A percentile compares a stretch with the other conserved stretches of the same genome.
Conservation (phyloP, 768 basidiomycete genomes). For the Lepiota brunneoincarnata region DNA sequence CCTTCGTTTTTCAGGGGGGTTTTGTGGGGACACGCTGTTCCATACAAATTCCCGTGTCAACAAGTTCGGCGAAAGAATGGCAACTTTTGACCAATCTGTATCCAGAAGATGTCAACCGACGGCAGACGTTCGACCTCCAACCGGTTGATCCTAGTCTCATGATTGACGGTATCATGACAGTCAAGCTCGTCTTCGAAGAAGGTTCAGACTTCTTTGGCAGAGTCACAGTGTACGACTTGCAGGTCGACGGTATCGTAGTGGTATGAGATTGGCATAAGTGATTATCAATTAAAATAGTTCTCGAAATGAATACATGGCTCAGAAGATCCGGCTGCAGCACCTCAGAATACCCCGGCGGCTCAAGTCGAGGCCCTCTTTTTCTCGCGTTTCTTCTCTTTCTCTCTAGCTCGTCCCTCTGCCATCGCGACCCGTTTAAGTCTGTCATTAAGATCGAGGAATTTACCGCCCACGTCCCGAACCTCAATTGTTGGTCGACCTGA, state of each 20-base stretch:
- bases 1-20: constrained; percentile 80
- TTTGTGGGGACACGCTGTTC: constrained; percentile 73
- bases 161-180: constrained; percentile 34
- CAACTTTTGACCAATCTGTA: constrained; percentile 51
- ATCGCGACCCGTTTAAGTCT: constrained; percentile 46
- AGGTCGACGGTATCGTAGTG: constrained; percentile 31
- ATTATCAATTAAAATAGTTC: background rate
- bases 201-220: constrained; percentile 88
- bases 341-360: background rate
- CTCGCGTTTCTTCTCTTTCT: constrained; percentile 22
- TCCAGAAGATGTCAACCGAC: constrained; percentile 78
- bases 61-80: constrained; percentile 42
- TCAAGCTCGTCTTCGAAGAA: constrained; percentile 73
- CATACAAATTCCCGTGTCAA: constrained; percentile 36
- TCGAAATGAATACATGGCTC: constrained; percentile 7
- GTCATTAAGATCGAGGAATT: constrained; percentile 61
- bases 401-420: constrained; percentile 43
- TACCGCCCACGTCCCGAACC: constrained; percentile 73
- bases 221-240: constrained; percentile 70
- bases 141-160: constrained; percentile 17
- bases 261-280: background rate
- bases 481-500: constrained; percentile 53
- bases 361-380: constrained; percentile 17
- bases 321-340: background rate
- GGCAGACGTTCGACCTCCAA: constrained; percentile 62